Conservation (phyloP, 768 basidiomycete genomes). For the Amanita subjunquillea region DNA sequence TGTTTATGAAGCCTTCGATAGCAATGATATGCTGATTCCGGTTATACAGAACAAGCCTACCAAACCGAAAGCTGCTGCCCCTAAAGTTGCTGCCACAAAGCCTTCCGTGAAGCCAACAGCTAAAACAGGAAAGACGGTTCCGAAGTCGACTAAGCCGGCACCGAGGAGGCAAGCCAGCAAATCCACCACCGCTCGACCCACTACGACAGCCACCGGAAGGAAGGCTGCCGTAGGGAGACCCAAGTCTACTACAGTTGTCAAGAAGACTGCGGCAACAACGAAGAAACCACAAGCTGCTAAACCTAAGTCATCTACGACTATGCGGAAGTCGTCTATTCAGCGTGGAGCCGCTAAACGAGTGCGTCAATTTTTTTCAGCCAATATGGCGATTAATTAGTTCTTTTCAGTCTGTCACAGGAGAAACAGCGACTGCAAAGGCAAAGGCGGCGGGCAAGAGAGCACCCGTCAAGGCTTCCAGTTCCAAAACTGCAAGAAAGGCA, state of each 20-base stretch:
- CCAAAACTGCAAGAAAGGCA: conserved; percentile 15
- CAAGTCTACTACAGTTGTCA: conserved; percentile 19
- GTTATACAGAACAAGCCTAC: conserved; percentile 26
- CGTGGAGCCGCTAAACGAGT: conserved; percentile 33
- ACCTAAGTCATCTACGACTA: conserved; percentile 20
- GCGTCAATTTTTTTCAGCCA: not conserved
- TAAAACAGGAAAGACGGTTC: conserved; percentile 15
- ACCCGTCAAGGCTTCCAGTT: conserved; percentile 19
- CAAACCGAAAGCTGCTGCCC: conserved; percentile 20
- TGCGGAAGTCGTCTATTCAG: conserved; percentile 29
- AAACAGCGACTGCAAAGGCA: conserved; percentile 29
- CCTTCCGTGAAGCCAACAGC: conserved; percentile 13
- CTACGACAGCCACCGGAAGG: conserved; percentile 10
- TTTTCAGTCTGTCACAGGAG: conserved; percentile 29
- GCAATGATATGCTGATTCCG: conserved; percentile 7
- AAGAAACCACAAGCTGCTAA: conserved; percentile 28
- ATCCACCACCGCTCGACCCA: conserved; percentile 17
- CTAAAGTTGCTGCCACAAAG: conserved; percentile 18
- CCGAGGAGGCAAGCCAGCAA: conserved; percentile 17
- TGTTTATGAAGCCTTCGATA: conserved; percentile 4
- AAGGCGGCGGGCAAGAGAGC: conserved; percentile 30
- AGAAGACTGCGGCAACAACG: conserved; percentile 18
- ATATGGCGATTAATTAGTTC: not conserved
- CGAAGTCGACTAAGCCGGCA: conserved; percentile 14
- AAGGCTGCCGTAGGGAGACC: conserved; percentile 20